Evolutionary conservation across 495 filamentous ascomycete species (phyloP).

Genomic region (Neurospora africana): DNA sequence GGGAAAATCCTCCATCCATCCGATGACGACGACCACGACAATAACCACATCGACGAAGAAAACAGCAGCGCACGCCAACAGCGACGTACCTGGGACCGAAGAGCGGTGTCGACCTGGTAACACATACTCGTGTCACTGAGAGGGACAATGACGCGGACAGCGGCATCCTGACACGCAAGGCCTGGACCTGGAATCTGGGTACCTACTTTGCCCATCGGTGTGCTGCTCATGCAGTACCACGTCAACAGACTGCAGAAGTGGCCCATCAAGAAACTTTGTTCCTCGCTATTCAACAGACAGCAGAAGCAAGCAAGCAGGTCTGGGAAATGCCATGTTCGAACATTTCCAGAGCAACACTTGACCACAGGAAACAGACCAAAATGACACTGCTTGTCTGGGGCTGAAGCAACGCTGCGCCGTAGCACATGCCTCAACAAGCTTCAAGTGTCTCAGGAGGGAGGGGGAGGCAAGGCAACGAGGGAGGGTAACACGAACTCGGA

Average conservation of each 20-base stretch:
- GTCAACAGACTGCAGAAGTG: constrained; percentile 1
- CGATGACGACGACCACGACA: neutral
- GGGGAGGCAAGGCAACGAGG: constrained; percentile 1
- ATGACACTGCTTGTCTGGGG: neutral
- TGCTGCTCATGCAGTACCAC: constrained; percentile 1
- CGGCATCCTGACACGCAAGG: neutral
- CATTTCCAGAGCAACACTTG: neutral
- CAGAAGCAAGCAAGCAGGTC: neutral
- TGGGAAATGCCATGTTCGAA: neutral
- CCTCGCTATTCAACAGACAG: neutral
- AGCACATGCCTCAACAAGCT: constrained; percentile 2
- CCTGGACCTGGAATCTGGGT: neutral
- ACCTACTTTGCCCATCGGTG: neutral
- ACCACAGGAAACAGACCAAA: neutral
- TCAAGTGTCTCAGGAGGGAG: constrained; percentile 1
- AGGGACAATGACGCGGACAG: neutral
- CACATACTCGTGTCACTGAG: neutral
- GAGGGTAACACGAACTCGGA: constrained; percentile 1
- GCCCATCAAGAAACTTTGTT: neutral
- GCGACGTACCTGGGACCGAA: neutral
- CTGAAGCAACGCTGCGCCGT: constrained; percentile 1
- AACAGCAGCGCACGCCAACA: neutral
- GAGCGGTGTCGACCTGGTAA: neutral
- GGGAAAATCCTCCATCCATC: neutral
- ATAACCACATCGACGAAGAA: neutral